Evolutionary conservation across 129 eudicot species (phyloP).

Genomic region (Rutidosis leptorrhynchoides): DNA sequence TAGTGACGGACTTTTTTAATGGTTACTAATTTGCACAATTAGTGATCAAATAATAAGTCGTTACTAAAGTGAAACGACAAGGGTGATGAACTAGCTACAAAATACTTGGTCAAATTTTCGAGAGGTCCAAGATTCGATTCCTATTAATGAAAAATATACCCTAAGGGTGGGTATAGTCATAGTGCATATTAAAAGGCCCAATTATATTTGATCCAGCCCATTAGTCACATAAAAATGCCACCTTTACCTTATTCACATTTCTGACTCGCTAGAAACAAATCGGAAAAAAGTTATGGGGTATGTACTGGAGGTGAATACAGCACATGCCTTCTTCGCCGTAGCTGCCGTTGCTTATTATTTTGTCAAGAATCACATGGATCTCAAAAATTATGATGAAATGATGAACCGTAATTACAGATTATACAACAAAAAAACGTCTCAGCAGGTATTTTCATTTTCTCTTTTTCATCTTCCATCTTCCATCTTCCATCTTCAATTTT

Average conservation of each 20-base stretch:
- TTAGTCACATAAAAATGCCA: background rate
- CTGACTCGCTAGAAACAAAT: slow-evolving; percentile 20
- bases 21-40: too few relatives aligned
- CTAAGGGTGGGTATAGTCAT: too few relatives aligned
- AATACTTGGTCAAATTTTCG: too few relatives aligned
- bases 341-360: slow-evolving; percentile 80
- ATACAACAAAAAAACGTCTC: too few relatives aligned
- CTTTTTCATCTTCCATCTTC: background rate
- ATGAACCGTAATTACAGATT: too few relatives aligned
- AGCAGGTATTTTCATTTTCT: slow-evolving; percentile 48
- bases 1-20: too few relatives aligned
- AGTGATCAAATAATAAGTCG: too few relatives aligned
- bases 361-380: slow-evolving; percentile 81
- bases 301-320: slow-evolving; percentile 69
- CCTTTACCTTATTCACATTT: slow-evolving; percentile 11
- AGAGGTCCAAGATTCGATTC: too few relatives aligned
- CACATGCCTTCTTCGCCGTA: slow-evolving; percentile 90
- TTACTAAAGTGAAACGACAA: too few relatives aligned
- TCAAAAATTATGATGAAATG: slow-evolving; percentile 69
- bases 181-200: slow-evolving; percentile 7
- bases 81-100: too few relatives aligned
- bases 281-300: slow-evolving; percentile 58
- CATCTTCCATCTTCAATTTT: too few relatives aligned
- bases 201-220: slow-evolving; percentile 2
- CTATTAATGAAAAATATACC: too few relatives aligned